These are phyloP conservation scores for Herpetospermum pedunculosum DNA, from an alignment of 306 rosid genomes.

Conservation along the genomic window DNA sequence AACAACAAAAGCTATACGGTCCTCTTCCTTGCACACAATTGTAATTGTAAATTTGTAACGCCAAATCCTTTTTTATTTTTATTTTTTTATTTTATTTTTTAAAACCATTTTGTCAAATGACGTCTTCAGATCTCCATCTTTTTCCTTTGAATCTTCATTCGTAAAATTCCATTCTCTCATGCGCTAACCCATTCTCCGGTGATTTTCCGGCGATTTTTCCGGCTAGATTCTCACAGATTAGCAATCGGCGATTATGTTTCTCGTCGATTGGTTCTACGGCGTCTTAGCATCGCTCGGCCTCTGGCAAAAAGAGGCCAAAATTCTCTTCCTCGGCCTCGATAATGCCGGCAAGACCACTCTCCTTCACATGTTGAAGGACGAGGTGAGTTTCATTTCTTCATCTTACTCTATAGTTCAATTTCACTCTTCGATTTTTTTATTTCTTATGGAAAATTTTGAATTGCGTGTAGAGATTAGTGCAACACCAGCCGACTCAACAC, in stretches of 20 bases:
- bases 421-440: not conserved
- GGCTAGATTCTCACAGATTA: not conserved
- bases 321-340: constrained; percentile 84
- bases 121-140: not conserved
- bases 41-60: constrained; percentile 17
- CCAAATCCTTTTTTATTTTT: not conserved
- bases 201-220: constrained; percentile 4
- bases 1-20: too few species aligned
- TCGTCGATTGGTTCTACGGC: constrained; percentile 87
- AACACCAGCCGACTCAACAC: constrained; percentile 88
- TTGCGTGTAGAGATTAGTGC: constrained; percentile 70
- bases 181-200: constrained; percentile 13
- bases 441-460: not conserved
- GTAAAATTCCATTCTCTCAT: not conserved
- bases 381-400: constrained; percentile 31
- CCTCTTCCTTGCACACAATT: not conserved
- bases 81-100: not conserved
- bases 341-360: constrained; percentile 96
- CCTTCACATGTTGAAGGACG: constrained; percentile 96
- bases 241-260: constrained; percentile 32
- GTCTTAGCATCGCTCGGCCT: constrained; percentile 81
- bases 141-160: not conserved
- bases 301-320: constrained; percentile 98
- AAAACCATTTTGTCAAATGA: not conserved
- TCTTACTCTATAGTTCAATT: not conserved